Evolutionary conservation across 1,284 basidiomycete genomes (phyloP).

Genomic region (Trichosporon coremiiforme): DNA sequence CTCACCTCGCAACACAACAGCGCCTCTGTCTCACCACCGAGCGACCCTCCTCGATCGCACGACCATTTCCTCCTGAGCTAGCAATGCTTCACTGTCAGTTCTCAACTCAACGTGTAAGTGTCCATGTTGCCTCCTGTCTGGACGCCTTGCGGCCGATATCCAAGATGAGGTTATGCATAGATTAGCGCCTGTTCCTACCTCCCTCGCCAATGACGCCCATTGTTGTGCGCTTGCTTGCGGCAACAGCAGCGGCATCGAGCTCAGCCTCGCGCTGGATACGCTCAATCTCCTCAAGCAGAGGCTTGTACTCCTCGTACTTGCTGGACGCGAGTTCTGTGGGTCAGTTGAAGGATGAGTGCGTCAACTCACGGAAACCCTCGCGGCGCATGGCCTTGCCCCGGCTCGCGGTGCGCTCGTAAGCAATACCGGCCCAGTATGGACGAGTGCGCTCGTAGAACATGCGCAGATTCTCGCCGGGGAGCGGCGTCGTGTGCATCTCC

Average conservation of each 20-base stretch:
- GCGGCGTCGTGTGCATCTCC: constrained; percentile 76
- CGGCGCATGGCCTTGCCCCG: constrained; percentile 78
- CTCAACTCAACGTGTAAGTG: too few species aligned
- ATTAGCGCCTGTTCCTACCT: constrained; percentile 34
- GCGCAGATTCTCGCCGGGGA: constrained; percentile 83
- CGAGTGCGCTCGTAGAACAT: constrained; percentile 81
- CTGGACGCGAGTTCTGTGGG: constrained; percentile 28
- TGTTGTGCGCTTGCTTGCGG: constrained; percentile 45
- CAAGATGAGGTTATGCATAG: background rate
- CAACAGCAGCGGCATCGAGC: constrained; percentile 78
- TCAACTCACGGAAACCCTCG: constrained; percentile 73
- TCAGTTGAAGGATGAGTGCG: constrained; percentile 46
- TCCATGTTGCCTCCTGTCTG: too few species aligned
- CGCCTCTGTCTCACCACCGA: too few species aligned
- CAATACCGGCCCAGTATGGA: constrained; percentile 77
- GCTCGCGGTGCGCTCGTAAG: constrained; percentile 62
- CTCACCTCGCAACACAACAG: too few species aligned
- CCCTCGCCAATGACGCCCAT: constrained; percentile 42
- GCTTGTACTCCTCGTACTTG: constrained; percentile 67
- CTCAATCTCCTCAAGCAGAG: constrained; percentile 77
- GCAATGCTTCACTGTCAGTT: too few species aligned
- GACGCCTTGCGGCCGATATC: too few species aligned
- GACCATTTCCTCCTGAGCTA: too few species aligned
- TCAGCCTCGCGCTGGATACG: constrained; percentile 82
- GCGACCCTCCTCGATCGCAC: too few species aligned